Conservation (phyloP, 2,329 filamentous ascomycete genomes). For the Cladophialophora yegresii region DNA sequence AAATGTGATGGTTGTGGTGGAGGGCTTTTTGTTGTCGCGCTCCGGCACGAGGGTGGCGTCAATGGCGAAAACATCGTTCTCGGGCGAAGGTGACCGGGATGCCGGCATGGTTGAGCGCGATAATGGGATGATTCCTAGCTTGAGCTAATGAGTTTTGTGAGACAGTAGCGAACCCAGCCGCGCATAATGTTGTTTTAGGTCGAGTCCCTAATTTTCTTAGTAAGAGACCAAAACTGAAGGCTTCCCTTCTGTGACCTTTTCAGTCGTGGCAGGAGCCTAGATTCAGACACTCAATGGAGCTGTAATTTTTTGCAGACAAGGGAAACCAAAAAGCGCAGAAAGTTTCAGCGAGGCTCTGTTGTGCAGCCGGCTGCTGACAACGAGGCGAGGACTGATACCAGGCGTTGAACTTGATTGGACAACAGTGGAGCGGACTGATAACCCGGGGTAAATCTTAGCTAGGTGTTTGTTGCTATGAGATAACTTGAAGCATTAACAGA, state of each 20-base stretch:
- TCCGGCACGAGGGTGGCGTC: constrained; percentile 60
- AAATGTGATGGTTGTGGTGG: constrained; percentile 62
- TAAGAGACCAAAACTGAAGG: neutral
- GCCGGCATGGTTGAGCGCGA: constrained; percentile 17
- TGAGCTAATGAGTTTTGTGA: neutral
- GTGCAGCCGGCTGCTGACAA: constrained; percentile 11
- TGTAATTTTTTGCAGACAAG: neutral
- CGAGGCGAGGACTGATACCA: constrained; percentile 1
- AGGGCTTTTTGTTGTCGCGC: constrained; percentile 55
- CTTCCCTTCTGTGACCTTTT: neutral
- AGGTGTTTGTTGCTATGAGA: neutral
- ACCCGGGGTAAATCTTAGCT: constrained; percentile 22
- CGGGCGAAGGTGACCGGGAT: constrained; percentile 37
- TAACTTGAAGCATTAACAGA: neutral
- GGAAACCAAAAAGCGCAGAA: neutral
- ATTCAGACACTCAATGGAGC: neutral
- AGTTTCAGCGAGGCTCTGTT: neutral
- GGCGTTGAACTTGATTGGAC: constrained; percentile 21
- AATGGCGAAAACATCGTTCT: constrained; percentile 46
- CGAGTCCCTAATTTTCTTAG: neutral
- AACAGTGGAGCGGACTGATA: constrained; percentile 14
- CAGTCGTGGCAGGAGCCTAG: neutral
- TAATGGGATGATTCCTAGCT: neutral
- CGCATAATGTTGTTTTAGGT: neutral
- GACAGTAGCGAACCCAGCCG: neutral